Evolutionary conservation across 305 asterid species (phyloP).

Genomic region (Coffea humblotiana): DNA sequence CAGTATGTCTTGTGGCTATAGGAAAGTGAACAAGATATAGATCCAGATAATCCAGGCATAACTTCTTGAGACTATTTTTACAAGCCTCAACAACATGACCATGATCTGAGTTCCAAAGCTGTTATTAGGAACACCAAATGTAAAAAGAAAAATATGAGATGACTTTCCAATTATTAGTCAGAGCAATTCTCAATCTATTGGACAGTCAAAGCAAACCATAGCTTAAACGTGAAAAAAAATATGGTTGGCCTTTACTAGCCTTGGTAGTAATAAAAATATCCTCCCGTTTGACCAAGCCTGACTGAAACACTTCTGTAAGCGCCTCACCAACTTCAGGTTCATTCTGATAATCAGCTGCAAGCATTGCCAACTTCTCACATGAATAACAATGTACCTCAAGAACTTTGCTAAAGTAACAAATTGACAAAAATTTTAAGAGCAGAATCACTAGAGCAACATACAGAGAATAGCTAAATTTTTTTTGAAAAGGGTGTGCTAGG

Average conservation of each 20-base stretch:
- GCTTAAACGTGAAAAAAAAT: too few species aligned
- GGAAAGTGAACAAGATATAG: constrained; percentile 73
- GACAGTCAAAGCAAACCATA: background rate
- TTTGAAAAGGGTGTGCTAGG: too few species aligned
- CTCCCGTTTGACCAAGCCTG: constrained; percentile 57
- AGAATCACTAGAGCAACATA: too few species aligned
- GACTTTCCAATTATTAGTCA: background rate
- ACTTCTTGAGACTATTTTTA: constrained; percentile 62
- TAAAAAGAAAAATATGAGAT: background rate
- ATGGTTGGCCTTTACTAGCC: constrained; percentile 29
- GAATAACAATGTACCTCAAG: background rate
- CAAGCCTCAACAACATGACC: constrained; percentile 75
- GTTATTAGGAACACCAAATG: background rate
- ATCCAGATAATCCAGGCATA: constrained; percentile 60
- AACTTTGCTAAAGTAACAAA: background rate
- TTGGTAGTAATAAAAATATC: constrained; percentile 66
- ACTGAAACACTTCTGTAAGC: constrained; percentile 48
- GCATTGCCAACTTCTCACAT: constrained; percentile 3
- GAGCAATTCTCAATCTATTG: background rate
- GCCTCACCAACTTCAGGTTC: constrained; percentile 70
- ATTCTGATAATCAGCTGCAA: constrained; percentile 64
- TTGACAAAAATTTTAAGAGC: background rate
- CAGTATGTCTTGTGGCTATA: constrained; percentile 66
- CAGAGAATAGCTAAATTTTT: too few species aligned
- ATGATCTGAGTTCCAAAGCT: constrained; percentile 81